Base-by-base conservation (phyloP, 345 rosid genomes). In the Aurinia saxatilis region DNA sequence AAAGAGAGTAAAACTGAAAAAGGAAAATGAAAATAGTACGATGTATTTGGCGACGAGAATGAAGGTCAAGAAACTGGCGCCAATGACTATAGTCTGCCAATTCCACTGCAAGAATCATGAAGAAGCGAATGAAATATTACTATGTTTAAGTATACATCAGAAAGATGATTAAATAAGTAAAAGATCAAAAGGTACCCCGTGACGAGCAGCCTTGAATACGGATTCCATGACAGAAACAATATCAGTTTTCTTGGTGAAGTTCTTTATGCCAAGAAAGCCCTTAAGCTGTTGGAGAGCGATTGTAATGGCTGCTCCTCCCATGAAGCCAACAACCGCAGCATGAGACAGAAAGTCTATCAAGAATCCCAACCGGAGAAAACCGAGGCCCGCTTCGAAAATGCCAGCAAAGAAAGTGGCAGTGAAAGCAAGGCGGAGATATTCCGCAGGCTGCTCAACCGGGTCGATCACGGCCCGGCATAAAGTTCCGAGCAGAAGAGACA, bases 341-440 rank as follows among this genome's bases (percentile, higher is more conserved):
- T 86, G 98, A 8, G 98, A 92, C 11, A 92, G 74, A 79, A 92
- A 89, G 78, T 92, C 96, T 15, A 92, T 84, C 77, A 92, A 56
- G 79, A 92, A 92, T 17, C 97, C 97, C 79, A 92, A 67, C 88
- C 96, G 81, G 19, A 89, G 65, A 68, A 87, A 66, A 5, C 97
- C 96, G 0, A 89, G 95, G 11, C 77, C 72, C 8, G 69, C 73
- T 65, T 92, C 80, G 44, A 93, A 85, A 70, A 87, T 70, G 62
- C 98, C 98, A 0, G 97, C 93, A 56, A 92, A 92, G 80, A 92
- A 92, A 10, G 98, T 89, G 25, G 98, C 98, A 0, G 98, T 92
- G 71, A 92, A 81, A 19, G 78, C 91, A 50, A 89, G 95, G 49
- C 83, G 78, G 54, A 37, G 78, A 67, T 92, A 86, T 12, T 79